Evolutionary conservation across 805 yeast species (phyloP).

Genomic region (Cyberlindnera xishuangbannaensis): DNA sequence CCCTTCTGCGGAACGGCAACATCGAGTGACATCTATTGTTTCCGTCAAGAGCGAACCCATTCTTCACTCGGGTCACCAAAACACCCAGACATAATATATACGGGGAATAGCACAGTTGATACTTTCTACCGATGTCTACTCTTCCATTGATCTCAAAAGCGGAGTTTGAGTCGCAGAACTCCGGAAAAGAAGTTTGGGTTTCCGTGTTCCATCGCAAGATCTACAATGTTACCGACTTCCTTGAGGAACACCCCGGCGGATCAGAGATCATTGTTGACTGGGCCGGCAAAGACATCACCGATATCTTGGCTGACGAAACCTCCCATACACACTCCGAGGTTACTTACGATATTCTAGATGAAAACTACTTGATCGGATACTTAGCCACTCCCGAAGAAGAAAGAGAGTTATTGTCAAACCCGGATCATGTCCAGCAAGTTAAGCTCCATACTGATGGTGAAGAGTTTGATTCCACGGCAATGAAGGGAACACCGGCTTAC

Average conservation of each 20-base stretch:
- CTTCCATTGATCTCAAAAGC: constrained; percentile 57
- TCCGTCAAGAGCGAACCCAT: too few relatives aligned
- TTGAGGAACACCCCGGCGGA: constrained; percentile 70
- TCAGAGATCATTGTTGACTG: constrained; percentile 72
- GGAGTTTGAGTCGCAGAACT: constrained; percentile 49
- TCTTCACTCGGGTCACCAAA: too few relatives aligned
- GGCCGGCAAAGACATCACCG: constrained; percentile 82
- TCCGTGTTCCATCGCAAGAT: constrained; percentile 73
- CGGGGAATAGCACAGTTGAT: neutral
- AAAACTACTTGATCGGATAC: constrained; percentile 72
- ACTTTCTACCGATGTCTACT: constrained; percentile 15
- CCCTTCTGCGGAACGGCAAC: too few relatives aligned
- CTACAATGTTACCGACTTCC: constrained; percentile 66
- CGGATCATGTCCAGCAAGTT: constrained; percentile 54
- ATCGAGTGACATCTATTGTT: too few relatives aligned
- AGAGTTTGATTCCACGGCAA: constrained; percentile 44
- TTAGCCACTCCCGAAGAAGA: constrained; percentile 80
- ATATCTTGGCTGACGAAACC: constrained; percentile 64
- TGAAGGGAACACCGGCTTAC: constrained; percentile 66
- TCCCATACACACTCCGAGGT: constrained; percentile 78
- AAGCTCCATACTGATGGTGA: constrained; percentile 34
- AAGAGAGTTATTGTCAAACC: constrained; percentile 57
- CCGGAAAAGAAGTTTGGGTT: constrained; percentile 65
- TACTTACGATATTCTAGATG: constrained; percentile 83
- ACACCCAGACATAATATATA: too few relatives aligned